Evolutionary conservation across 164 flowering plant species (phyloP), one percentile per base, ranked within the genome.

Genomic region (Brasenia schreberi): DNA sequence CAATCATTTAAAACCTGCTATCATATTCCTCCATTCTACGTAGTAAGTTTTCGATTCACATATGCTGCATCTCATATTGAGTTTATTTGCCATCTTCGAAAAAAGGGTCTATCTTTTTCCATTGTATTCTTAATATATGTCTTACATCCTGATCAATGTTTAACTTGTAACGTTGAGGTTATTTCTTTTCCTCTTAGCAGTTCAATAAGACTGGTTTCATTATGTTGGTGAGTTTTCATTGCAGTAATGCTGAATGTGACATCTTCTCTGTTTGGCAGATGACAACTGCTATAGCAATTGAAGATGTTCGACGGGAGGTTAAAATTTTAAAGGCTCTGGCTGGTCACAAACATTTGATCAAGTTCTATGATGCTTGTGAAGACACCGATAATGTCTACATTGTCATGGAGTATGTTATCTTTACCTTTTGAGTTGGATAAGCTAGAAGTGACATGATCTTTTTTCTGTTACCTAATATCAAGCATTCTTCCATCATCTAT

Each of bases 251-350:
- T 45, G 53, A 12, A 45, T 4, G 14, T 45, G 53, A 45, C 53
- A 45, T 45, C 9, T 19, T 60, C n/a, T 17, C 11, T 49, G 19
- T 76, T 77, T 80, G 70, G 74, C 88, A 92, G 99, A 90, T 95
- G 99, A 88, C 92, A 52, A 82, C 97, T 63, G 90, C 97, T 39
- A 85, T 95, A 78, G 77, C 97, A 17, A 86, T 90, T 67, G 99
- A 95, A 86, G 99, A 95, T 90, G 97, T 89, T 72, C 86, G 97
- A 5, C 78, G 96, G 71, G 99, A 95, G 80, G 97, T 90, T 74
- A 92, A 88, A 80, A 87, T 95, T 42, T 79, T 95, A 80, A 92
- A 88, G 79, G 92, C 87, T 18, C 82, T 95, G 68, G 85, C 99
- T 69, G 94, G 92, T 61, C 92, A 95, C 71, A 77, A 68, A 71